These are phyloP conservation scores for Ephemerocybe angulata DNA, from an alignment of 768 basidiomycete genomes.

Conservation along the genomic window DNA sequence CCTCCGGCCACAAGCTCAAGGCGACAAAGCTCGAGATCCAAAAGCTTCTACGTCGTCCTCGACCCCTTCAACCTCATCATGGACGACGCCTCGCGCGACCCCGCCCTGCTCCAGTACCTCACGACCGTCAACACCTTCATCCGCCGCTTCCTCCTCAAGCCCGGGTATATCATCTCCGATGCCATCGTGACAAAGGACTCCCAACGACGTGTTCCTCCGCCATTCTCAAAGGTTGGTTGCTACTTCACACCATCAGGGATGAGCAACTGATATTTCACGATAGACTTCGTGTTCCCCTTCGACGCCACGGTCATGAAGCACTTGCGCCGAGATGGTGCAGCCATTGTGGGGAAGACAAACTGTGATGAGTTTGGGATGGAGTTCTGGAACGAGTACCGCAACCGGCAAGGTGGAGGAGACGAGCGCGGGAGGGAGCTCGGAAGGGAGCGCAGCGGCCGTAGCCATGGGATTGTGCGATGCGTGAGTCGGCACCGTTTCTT, in stretches of 20 bases:
- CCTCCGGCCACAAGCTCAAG: conserved; percentile 51
- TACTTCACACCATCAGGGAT: not conserved
- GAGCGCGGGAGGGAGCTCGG: conserved; percentile 90
- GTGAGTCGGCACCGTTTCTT: conserved; percentile 44
- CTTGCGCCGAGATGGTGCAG: conserved; percentile 59
- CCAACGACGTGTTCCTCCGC: conserved; percentile 74
- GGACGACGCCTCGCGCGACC: conserved; percentile 70
- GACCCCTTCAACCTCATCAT: conserved; percentile 70
- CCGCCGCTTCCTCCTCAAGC: conserved; percentile 72
- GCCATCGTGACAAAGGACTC: conserved; percentile 71
- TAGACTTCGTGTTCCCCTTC: conserved; percentile 76
- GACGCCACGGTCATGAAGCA: conserved; percentile 80
- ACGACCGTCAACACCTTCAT: conserved; percentile 54
- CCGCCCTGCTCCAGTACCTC: conserved; percentile 75
- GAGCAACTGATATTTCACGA: not conserved
- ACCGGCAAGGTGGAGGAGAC: conserved; percentile 26
- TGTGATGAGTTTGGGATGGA: conserved; percentile 99
- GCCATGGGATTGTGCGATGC: conserved; percentile 78
- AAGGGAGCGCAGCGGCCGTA: conserved; percentile 93
- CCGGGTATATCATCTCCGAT: conserved; percentile 87
- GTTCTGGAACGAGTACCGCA: conserved; percentile 19
- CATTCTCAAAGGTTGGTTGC: conserved; percentile 57
- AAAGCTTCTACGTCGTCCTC: conserved; percentile 67
- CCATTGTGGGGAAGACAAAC: conserved; percentile 85
- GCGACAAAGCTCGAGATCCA: conserved; percentile 62